A percentile compares a stretch with the other conserved stretches of the same genome.
phyloP scores from a whole-genome alignment of 1,139 yeast species.

The Taphrina sp. region DNA sequence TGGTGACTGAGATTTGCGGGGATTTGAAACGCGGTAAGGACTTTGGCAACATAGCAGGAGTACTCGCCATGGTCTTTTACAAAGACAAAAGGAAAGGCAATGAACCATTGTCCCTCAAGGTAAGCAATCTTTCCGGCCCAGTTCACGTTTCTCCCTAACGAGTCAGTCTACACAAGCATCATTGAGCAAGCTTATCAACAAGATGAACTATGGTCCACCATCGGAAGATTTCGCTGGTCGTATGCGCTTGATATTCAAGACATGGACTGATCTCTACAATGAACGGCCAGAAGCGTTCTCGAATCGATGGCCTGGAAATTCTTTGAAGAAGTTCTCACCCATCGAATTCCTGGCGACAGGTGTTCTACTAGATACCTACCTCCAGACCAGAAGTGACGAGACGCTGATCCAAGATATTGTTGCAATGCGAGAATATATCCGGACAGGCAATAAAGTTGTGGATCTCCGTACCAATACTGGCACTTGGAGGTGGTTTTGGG shows the following conservation, averaged over 20 bases:
- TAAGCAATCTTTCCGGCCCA: background rate
- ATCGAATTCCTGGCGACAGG: slow-evolving; percentile 17
- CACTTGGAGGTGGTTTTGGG: slow-evolving; percentile 16
- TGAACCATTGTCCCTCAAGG: slow-evolving; percentile 6
- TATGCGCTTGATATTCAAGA: slow-evolving; percentile 6
- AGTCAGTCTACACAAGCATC: background rate
- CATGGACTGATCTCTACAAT: slow-evolving; percentile 13
- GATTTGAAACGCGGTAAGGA: slow-evolving; percentile 8
- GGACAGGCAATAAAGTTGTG: slow-evolving; percentile 2
- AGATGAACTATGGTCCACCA: slow-evolving; percentile 10
- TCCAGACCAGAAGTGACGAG: background rate
- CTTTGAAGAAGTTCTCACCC: slow-evolving; percentile 23
- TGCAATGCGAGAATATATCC: slow-evolving; percentile 18
- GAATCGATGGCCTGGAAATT: background rate
- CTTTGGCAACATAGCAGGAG: slow-evolving; percentile 5
- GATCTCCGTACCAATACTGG: slow-evolving; percentile 19
- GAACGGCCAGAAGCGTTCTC: slow-evolving; percentile 9
- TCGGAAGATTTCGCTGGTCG: slow-evolving; percentile 1
- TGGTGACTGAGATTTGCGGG: slow-evolving; percentile 4
- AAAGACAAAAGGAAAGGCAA: background rate
- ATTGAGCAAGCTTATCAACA: slow-evolving; percentile 13
- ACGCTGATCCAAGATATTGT: slow-evolving; percentile 13
- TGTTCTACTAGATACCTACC: slow-evolving; percentile 2
- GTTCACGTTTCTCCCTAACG: background rate
- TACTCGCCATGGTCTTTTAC: slow-evolving; percentile 1